Evolutionary conservation across 176 grass and related monocot genomes (phyloP).

Genomic region (Aegilops sharonensis): DNA sequence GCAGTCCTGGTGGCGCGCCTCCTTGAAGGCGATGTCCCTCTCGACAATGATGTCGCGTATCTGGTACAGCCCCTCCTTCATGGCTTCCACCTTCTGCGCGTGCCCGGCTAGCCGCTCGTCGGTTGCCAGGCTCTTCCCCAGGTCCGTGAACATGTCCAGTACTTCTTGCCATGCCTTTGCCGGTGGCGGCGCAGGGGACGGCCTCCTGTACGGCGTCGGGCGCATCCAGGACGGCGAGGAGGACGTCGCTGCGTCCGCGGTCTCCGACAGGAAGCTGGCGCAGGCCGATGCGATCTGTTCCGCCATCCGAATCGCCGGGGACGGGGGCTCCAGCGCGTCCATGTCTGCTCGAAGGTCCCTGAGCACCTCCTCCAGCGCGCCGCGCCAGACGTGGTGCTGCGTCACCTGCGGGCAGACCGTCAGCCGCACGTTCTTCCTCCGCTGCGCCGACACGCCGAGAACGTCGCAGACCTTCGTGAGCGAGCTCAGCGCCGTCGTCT

Average conservation of each 20-base stretch:
- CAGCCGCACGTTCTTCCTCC: constrained; percentile 60
- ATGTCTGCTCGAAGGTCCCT: constrained; percentile 57
- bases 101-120: constrained; percentile 40
- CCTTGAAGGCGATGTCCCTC: constrained; percentile 63
- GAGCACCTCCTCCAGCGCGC: constrained; percentile 66
- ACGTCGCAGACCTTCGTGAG: constrained; percentile 62
- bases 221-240: constrained; percentile 78
- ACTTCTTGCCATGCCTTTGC: constrained; percentile 78
- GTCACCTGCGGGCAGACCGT: constrained; percentile 79
- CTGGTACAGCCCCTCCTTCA: constrained; percentile 81
- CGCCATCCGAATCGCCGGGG: constrained; percentile 46
- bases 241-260: constrained; percentile 18
- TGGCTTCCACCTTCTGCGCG: constrained; percentile 55
- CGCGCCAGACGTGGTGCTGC: constrained; percentile 78
- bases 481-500: constrained; percentile 42
- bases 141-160: constrained; percentile 77
- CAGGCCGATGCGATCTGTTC: constrained; percentile 67
- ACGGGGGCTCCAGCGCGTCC: constrained; percentile 21
- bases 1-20: constrained; percentile 72
- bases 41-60: constrained; percentile 68
- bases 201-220: constrained; percentile 45
- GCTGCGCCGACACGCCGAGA: constrained; percentile 67
- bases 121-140: constrained; percentile 45
- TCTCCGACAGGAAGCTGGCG: constrained; percentile 40
- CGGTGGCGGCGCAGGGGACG: constrained; percentile 10